Conservation (phyloP, 768 basidiomycete genomes). For the Trametes cinnabarina region DNA sequence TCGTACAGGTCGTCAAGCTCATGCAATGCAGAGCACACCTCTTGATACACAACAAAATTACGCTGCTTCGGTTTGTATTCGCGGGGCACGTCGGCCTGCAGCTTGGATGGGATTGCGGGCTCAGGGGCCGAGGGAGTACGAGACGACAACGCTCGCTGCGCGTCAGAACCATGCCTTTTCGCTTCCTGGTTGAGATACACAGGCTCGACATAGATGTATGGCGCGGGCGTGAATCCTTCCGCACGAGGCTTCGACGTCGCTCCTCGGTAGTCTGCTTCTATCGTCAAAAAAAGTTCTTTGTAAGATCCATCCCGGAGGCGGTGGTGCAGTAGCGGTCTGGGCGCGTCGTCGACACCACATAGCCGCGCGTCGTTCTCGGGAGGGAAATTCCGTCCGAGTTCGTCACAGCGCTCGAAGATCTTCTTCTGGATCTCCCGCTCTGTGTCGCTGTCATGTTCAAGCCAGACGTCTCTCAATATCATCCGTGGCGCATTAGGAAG, state of each 20-base stretch:
- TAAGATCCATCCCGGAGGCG: neutral
- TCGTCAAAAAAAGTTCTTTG: constrained; percentile 1
- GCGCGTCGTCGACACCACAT: neutral
- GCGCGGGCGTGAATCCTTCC: neutral
- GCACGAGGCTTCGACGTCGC: neutral
- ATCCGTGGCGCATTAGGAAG: neutral
- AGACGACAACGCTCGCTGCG: neutral
- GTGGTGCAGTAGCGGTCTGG: neutral
- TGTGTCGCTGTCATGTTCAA: constrained; percentile 1
- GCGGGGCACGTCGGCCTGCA: neutral
- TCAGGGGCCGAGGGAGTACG: neutral
- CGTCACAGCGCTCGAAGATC: constrained; percentile 3
- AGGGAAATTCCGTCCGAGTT: constrained; percentile 1
- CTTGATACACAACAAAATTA: constrained; percentile 3
- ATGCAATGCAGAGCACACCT: constrained; percentile 3
- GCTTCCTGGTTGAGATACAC: neutral
- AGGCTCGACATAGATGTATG: neutral
- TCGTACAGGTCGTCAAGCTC: constrained; percentile 1
- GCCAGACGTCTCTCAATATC: constrained; percentile 7
- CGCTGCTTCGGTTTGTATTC: constrained; percentile 3
- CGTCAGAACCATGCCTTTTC: neutral
- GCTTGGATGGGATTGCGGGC: too few relatives aligned
- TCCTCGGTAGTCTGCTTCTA: constrained; percentile 6
- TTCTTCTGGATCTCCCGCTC: constrained; percentile 4
- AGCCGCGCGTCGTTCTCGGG: neutral